These are phyloP conservation scores for Amborella trichopoda DNA, from an alignment of 164 flowering plant species.

Conservation along the genomic window DNA sequence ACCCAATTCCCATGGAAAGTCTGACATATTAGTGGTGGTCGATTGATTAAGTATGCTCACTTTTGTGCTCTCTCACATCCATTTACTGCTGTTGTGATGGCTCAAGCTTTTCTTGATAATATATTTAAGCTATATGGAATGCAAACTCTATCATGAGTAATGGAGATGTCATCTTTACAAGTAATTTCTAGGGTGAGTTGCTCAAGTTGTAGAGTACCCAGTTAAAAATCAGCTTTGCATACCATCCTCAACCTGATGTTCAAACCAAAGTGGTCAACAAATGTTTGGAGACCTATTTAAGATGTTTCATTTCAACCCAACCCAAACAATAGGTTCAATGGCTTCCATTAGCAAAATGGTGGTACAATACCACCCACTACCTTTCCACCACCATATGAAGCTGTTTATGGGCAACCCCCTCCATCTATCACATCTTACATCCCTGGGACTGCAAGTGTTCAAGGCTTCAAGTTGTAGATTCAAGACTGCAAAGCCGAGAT, in stretches of 20 bases:
- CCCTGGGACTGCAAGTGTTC: background rate
- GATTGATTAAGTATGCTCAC: background rate
- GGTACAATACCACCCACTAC: background rate
- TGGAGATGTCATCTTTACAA: background rate
- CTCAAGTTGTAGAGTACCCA: background rate
- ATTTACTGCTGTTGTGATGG: background rate
- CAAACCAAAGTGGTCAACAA: slow-evolving; percentile 1
- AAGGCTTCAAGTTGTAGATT: background rate
- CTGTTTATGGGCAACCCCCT: background rate
- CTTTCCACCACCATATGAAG: background rate
- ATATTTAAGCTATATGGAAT: background rate
- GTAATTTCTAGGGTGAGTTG: background rate
- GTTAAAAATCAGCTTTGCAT: slow-evolving; percentile 1
- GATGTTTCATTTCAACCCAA: background rate
- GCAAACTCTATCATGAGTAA: background rate
- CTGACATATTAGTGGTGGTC: slow-evolving; percentile 1
- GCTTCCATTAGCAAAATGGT: background rate
- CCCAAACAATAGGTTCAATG: background rate
- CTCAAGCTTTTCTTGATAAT: background rate
- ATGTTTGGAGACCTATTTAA: background rate
- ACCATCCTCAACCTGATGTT: slow-evolving; percentile 10
- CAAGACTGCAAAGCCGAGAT: background rate
- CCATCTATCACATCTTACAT: background rate
- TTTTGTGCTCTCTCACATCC: background rate
- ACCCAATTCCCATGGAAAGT: background rate